phyloP scores from a whole-genome alignment of 306 rosid species.

The Clitoria ternatea region DNA sequence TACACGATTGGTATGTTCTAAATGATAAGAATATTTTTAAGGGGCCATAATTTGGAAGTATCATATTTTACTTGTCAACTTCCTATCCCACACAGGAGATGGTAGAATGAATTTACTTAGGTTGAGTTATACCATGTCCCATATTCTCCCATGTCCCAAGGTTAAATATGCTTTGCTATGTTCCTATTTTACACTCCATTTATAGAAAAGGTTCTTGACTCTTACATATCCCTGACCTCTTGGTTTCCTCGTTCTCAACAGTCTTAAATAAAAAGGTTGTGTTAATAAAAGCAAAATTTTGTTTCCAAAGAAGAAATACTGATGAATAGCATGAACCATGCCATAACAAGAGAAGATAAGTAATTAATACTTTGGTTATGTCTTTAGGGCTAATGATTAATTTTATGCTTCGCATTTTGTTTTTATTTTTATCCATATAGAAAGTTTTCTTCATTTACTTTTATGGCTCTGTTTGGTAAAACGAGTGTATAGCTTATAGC shows the following conservation, averaged over 20 bases:
- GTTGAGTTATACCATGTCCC: background rate
- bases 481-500: too few species aligned
- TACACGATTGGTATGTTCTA: slow-evolving; percentile 77
- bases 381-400: background rate
- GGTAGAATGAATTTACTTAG: background rate
- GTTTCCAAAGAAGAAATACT: background rate
- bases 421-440: background rate
- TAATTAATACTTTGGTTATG: background rate
- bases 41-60: background rate
- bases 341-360: background rate
- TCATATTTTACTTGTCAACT: slow-evolving; percentile 1
- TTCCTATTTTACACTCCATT: background rate
- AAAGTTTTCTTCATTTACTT: background rate
- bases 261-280: too few species aligned
- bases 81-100: background rate
- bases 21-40: slow-evolving; percentile 3
- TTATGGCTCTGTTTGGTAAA: too few species aligned
- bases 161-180: background rate
- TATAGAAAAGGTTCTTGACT: background rate
- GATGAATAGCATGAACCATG: background rate
- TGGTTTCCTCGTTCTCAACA: too few species aligned
- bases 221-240: slow-evolving; percentile 8
- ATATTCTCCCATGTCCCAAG: background rate
- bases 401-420: too few species aligned
- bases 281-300: background rate